Evolutionary conservation across 2,329 filamentous ascomycete species (phyloP).

Genomic region (Beauveria medogensis): DNA sequence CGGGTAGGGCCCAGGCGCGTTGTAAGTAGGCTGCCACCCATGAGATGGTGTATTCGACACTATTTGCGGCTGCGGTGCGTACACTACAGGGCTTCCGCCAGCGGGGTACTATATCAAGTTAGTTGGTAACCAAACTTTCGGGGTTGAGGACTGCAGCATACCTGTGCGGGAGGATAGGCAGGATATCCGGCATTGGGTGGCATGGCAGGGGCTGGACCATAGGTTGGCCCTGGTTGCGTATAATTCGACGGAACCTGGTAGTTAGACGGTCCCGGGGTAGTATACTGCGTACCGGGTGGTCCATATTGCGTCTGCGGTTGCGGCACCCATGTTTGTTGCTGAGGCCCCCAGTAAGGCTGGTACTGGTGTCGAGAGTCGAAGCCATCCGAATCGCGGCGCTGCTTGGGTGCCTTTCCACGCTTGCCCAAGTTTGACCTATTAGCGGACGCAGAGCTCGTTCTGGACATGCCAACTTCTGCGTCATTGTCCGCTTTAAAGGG

Average conservation of each 20-base stretch:
- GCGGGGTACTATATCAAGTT: constrained; percentile 22
- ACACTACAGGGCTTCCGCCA: constrained; percentile 28
- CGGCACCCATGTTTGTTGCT: constrained; percentile 50
- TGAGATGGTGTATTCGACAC: constrained; percentile 22
- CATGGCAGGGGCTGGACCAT: constrained; percentile 36
- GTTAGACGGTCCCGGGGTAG: constrained; percentile 28
- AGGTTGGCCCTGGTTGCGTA: constrained; percentile 33
- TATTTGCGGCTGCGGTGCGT: constrained; percentile 28
- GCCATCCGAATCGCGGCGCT: constrained; percentile 54
- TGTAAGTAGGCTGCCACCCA: constrained; percentile 31
- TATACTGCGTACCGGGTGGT: constrained; percentile 22
- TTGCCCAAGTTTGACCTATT: constrained; percentile 66
- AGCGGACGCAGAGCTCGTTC: constrained; percentile 78
- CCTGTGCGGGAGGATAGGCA: constrained; percentile 38
- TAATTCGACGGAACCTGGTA: constrained; percentile 40
- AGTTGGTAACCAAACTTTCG: neutral
- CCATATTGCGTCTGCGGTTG: constrained; percentile 42
- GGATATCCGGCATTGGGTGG: constrained; percentile 26
- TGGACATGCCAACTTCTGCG: constrained; percentile 68
- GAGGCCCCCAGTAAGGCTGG: constrained; percentile 55
- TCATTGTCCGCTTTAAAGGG: constrained; percentile 43
- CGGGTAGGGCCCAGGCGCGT: constrained; percentile 22
- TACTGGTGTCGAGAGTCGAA: constrained; percentile 63
- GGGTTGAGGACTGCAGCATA: constrained; percentile 23
- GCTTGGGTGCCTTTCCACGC: constrained; percentile 56